Evolutionary conservation across 805 yeast genomes (phyloP), one percentile per base, ranked within the genome.

Genomic region (Isabelozyma pseudorhagii): DNA sequence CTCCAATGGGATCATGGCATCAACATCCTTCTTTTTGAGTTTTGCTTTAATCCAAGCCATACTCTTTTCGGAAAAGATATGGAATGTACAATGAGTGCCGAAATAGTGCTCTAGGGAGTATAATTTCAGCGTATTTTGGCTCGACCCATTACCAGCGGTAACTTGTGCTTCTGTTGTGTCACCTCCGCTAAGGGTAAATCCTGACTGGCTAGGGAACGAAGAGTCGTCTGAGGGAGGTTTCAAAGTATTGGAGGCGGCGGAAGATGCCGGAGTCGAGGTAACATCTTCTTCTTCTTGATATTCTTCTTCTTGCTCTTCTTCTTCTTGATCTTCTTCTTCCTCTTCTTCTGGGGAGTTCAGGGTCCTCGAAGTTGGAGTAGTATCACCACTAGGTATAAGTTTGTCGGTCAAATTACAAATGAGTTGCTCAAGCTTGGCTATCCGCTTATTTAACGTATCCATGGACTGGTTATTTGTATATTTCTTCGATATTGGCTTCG

Each of bases 11-110:
- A 53, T 45, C 8, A 65, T 46, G 11, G 60, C 47, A 18, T 57
- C 49, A 4, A 46, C 51, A 13, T 62, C 53, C 2, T 55, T 60
- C 1, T 60, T 56, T 0, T 66, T 64, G 13, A 73, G 53, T 25
- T 60, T 55, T 8, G 50, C 52, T 27, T 58, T 59, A 38, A 73
- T 64, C 69, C 70, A 71, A 25, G 56, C 59, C 50, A 71, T 49
- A 10, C 73, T 68, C 45, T 66, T 65, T 13, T 61, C 58, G 3
- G 75, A 69, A 44, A 71, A 65, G 4, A 72, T 64, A 34, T 68
- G 60, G 47, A 69, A 48, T 38, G 69, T 61, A 13, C 76, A 70
- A 49, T 72, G 77, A 27, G 67, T 56, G 7, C 75, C 77, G 38
- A 64, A 61, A 48, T 59, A 72, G 28, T 64, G 63, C 40, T 58